Conservation (phyloP, 2,329 filamentous ascomycete genomes). For the Aschersonia sp. region DNA sequence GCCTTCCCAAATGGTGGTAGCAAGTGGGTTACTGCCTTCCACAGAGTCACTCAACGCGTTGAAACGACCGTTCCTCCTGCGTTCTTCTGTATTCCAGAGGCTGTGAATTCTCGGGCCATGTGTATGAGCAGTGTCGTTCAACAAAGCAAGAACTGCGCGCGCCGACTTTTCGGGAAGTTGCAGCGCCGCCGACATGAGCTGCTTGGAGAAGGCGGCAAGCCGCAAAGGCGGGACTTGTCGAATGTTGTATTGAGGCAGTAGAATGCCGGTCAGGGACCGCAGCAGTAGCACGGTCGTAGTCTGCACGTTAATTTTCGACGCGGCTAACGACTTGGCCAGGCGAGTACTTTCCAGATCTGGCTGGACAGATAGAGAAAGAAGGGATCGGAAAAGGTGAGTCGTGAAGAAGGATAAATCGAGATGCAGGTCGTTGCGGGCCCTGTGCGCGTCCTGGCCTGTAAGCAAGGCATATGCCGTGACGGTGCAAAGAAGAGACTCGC, state of each 20-base stretch:
- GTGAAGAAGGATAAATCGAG: constrained; percentile 94
- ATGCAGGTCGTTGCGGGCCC: constrained; percentile 65
- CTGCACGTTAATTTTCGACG: constrained; percentile 74
- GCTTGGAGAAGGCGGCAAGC: constrained; percentile 86
- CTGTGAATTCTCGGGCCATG: constrained; percentile 71
- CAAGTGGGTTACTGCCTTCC: constrained; percentile 82
- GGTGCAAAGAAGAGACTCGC: constrained; percentile 84
- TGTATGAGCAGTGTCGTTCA: constrained; percentile 65
- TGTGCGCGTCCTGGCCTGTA: constrained; percentile 82
- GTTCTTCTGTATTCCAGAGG: constrained; percentile 92
- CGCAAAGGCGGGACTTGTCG: constrained; percentile 66
- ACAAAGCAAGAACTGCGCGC: constrained; percentile 62
- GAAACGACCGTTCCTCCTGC: constrained; percentile 79
- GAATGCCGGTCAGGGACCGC: constrained; percentile 67
- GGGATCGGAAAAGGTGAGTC: constrained; percentile 77
- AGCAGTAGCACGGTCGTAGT: constrained; percentile 89
- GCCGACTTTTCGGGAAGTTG: constrained; percentile 86
- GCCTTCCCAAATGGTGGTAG: constrained; percentile 84
- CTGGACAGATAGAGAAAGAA: constrained; percentile 66
- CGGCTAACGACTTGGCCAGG: constrained; percentile 22
- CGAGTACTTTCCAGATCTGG: constrained; percentile 70
- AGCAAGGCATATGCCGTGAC: constrained; percentile 95
- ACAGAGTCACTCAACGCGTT: constrained; percentile 59
- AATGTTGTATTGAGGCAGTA: constrained; percentile 62
- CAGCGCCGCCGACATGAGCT: constrained; percentile 66